phyloP scores from a whole-genome alignment of 2,329 filamentous ascomycete genomes.

The Stemphylium lycopersici region DNA sequence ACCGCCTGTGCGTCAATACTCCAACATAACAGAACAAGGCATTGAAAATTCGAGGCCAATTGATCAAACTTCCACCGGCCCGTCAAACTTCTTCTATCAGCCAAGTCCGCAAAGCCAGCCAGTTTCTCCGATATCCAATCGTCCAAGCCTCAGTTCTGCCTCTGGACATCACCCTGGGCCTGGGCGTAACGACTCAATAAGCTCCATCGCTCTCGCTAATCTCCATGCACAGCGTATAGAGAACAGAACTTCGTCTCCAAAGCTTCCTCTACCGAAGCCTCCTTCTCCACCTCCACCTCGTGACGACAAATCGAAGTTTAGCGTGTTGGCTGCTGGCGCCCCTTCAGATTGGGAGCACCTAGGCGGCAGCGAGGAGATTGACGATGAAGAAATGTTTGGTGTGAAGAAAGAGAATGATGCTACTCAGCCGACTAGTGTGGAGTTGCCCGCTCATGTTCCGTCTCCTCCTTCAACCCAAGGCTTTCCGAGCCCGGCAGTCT shows the following conservation, averaged over 20 bases:
- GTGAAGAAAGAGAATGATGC: constrained; percentile 32
- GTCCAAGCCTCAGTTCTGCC: constrained; percentile 34
- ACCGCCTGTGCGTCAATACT: constrained; percentile 24
- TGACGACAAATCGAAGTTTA: constrained; percentile 39
- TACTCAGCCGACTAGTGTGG: constrained; percentile 34
- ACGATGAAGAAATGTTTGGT: constrained; percentile 43
- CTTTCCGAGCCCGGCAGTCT: constrained; percentile 41
- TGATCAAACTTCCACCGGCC: constrained; percentile 29
- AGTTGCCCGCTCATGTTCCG: constrained; percentile 35
- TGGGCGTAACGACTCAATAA: constrained; percentile 39
- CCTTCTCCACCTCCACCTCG: constrained; percentile 35
- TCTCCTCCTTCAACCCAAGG: constrained; percentile 34
- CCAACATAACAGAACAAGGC: constrained; percentile 22
- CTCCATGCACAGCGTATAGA: constrained; percentile 34
- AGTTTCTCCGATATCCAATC: constrained; percentile 41
- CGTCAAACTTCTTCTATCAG: constrained; percentile 34
- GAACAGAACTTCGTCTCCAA: constrained; percentile 34
- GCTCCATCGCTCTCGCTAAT: constrained; percentile 42
- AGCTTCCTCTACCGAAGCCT: constrained; percentile 22
- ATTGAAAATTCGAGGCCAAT: constrained; percentile 39
- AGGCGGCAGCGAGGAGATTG: constrained; percentile 40
- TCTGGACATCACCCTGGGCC: constrained; percentile 21
- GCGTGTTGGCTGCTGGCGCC: constrained; percentile 42
- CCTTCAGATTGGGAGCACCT: constrained; percentile 50
- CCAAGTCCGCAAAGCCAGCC: constrained; percentile 39